Evolutionary conservation across 495 filamentous ascomycete genomes (phyloP), one percentile per base, ranked within the genome.

Genomic region (Aspergillus ostianus): DNA sequence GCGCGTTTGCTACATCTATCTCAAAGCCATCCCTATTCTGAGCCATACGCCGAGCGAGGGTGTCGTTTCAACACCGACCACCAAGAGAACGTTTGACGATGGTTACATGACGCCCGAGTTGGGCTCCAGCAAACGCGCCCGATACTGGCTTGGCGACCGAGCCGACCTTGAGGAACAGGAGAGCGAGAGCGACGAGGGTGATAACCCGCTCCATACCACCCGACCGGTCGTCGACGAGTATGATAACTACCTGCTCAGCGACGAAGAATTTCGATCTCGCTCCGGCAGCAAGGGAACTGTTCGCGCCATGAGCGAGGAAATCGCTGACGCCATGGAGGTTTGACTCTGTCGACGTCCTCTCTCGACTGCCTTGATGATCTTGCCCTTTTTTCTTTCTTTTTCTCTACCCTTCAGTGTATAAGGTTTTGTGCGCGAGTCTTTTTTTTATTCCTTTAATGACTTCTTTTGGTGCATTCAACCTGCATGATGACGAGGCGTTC

Each of bases 1-100:
- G 77, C 84, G 94, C n/a, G 93, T 98, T 20, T 93, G 90, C 65
- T 98, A 98, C 70, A 74, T 98, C 32, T 94, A 97, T 67, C 80
- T 97, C 32, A 85, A 92, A 53, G 92, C 90, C 10, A 81, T 97
- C 41, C 92, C 90, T 8, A 88, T 93, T 9, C 82, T 96, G 58
- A 88, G 86, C 59, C 89, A 91, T 63, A 82, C 68, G 78, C 87
- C 59, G 29, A 80, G 61, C 51, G 79, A 75, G 64, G 75, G 74
- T 61, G 56, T 73, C 54, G 70, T 74, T 41, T 41, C 10, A 7
- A 79, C 66, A 44, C 79, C 69, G 58, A 75, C 69, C 57, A 75
- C 75, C 67, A 79, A 82, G 72, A 66, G 80, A 57, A 72, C 73
- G 47, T 71, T 76, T 64, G 81, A 82, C 56, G 80, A 83, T 36